phyloP scores from a whole-genome alignment of 2,329 filamentous ascomycete species.

The Bertia moriformis region DNA sequence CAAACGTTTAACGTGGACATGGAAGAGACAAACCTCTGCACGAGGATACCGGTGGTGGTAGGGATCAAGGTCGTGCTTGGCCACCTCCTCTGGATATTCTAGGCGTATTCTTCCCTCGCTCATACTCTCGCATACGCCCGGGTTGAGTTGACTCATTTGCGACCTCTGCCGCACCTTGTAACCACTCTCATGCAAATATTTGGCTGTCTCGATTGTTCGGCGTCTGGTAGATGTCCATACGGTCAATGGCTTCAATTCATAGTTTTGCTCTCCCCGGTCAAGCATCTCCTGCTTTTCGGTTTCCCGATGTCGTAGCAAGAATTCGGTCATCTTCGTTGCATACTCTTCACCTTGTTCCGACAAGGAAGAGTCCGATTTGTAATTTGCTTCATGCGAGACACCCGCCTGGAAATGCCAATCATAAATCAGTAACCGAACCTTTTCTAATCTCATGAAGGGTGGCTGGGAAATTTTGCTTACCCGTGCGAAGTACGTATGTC shows the following conservation, averaged over 20 bases:
- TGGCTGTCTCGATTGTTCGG: constrained; percentile 54
- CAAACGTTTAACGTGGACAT: constrained; percentile 3
- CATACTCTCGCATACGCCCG: constrained; percentile 61
- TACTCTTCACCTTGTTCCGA: constrained; percentile 53
- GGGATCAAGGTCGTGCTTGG: constrained; percentile 58
- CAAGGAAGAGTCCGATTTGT: constrained; percentile 54
- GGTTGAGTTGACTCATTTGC: constrained; percentile 63
- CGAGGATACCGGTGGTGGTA: constrained; percentile 64
- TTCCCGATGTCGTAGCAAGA: constrained; percentile 48
- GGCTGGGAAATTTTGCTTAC: not conserved
- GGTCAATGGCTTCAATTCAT: constrained; percentile 49
- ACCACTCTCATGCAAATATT: constrained; percentile 43
- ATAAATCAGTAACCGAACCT: not conserved
- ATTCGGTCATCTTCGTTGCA: constrained; percentile 51
- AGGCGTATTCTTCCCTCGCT: constrained; percentile 47
- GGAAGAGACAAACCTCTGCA: constrained; percentile 38
- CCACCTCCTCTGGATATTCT: constrained; percentile 54
- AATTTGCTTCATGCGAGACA: constrained; percentile 52
- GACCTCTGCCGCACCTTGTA: constrained; percentile 56
- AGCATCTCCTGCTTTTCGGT: constrained; percentile 45
- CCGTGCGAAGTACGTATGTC: constrained; percentile 57
- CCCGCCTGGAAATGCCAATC: constrained; percentile 29
- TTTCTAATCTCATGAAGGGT: too few relatives aligned
- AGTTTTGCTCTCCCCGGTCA: constrained; percentile 41
- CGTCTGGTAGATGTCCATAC: constrained; percentile 62